Evolutionary conservation across 2,329 filamentous ascomycete genomes (phyloP).

Genomic region (Leptographium procerum): DNA sequence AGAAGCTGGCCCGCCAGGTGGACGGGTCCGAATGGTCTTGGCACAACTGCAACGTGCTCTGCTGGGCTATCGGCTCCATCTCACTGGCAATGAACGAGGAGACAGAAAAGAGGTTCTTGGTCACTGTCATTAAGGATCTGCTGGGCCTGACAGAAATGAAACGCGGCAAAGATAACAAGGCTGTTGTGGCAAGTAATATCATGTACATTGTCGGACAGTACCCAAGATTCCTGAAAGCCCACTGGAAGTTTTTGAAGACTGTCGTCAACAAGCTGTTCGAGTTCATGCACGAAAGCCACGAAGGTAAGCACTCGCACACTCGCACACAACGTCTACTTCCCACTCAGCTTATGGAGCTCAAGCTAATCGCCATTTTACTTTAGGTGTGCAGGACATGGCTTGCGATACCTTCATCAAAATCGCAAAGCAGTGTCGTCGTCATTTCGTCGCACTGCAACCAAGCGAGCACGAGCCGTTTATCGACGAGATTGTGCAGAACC

Average conservation of each 20-base stretch:
- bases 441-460: slow-evolving; percentile 92
- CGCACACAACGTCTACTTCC: not conserved
- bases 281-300: slow-evolving; percentile 99
- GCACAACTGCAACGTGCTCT: slow-evolving; percentile 99
- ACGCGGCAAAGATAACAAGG: slow-evolving; percentile 98
- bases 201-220: slow-evolving; percentile 99
- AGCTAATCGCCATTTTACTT: not conserved
- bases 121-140: slow-evolving; percentile 97
- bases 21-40: slow-evolving; percentile 97
- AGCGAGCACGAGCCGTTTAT: slow-evolving; percentile 95
- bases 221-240: slow-evolving; percentile 92
- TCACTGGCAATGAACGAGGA: slow-evolving; percentile 99
- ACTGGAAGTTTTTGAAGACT: slow-evolving; percentile 99
- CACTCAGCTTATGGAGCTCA: not conserved
- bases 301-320: slow-evolving; percentile 46
- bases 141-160: slow-evolving; percentile 98
- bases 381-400: slow-evolving; percentile 97
- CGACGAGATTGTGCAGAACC: slow-evolving; percentile 92
- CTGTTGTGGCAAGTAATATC: slow-evolving; percentile 96
- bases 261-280: slow-evolving; percentile 99
- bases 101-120: slow-evolving; percentile 94
- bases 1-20: slow-evolving; percentile 90
- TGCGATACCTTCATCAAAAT: slow-evolving; percentile 99
- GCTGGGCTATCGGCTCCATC: slow-evolving; percentile 98
- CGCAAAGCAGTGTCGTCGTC: slow-evolving; percentile 91